phyloP scores from a whole-genome alignment of 73 alveolate genomes.

The Effrenium voratum region DNA sequence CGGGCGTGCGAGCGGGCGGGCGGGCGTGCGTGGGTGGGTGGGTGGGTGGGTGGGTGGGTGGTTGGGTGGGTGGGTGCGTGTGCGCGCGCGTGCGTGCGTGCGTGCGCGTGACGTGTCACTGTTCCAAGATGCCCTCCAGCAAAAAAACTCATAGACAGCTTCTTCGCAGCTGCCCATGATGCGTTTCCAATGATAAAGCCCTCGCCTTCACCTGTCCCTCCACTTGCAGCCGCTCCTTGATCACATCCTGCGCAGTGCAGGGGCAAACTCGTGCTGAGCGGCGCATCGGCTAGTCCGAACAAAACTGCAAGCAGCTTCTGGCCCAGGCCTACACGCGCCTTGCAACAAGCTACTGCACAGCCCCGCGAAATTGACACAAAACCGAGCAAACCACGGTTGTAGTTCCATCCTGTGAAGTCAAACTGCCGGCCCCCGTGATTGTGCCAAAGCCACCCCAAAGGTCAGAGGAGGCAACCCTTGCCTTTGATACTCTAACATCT shows the following conservation, averaged over 20 bases:
- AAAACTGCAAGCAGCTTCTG: not conserved
- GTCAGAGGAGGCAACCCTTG: not conserved
- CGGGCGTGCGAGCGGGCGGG: no score
- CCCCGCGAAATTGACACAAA: not conserved
- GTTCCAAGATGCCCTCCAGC: no score
- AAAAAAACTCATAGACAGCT: no score
- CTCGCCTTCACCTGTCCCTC: conserved; percentile 85
- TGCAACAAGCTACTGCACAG: not conserved
- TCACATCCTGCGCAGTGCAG: conserved; percentile 75
- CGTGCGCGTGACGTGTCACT: no score
- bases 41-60: no score
- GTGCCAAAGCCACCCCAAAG: not conserved
- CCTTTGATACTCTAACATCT: no score
- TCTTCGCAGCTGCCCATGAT: no score
- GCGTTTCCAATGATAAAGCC: not conserved
- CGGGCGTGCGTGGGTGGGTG: no score
- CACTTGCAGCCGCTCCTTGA: conserved; percentile 82
- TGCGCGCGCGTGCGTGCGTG: no score
- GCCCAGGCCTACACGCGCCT: not conserved
- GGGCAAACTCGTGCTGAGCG: no score
- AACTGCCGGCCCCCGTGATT: not conserved
- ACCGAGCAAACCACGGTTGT: not conserved
- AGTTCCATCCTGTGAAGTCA: not conserved
- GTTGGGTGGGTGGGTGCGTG: no score
- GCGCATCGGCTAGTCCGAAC: no score